These are phyloP conservation scores for Phytophthora sojae DNA, from an alignment of 352 stramenopile genomes.

Conservation along the genomic window DNA sequence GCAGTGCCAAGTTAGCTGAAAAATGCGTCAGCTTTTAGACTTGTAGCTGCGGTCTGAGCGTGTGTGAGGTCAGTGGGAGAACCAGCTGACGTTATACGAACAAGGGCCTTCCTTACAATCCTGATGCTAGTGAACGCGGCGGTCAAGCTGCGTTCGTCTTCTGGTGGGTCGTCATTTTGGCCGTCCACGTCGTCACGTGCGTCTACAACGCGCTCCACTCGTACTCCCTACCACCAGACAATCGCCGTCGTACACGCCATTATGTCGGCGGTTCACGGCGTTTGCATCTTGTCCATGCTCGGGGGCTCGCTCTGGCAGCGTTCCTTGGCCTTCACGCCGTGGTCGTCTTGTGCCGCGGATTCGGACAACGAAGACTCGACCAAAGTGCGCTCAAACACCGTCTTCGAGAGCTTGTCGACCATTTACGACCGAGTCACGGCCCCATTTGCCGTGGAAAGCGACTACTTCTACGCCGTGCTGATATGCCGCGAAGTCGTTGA, in stretches of 20 bases:
- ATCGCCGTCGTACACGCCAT: slow-evolving; percentile 26
- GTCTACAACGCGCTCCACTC: slow-evolving; percentile 18
- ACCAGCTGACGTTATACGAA: no score
- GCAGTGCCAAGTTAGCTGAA: no score
- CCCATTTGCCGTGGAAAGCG: no score
- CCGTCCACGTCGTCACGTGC: background rate
- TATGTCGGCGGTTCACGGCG: slow-evolving; percentile 23
- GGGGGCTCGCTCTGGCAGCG: slow-evolving; percentile 6
- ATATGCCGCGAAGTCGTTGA: background rate
- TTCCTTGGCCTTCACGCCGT: slow-evolving; percentile 10
- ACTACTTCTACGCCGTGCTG: background rate
- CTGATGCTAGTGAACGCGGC: no score
- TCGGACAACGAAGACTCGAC: no score
- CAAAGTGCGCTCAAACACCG: no score
- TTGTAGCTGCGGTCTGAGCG: no score
- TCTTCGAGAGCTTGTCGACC: no score
- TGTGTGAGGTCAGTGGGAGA: no score
- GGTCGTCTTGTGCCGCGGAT: background rate
- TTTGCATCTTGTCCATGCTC: slow-evolving; percentile 17
- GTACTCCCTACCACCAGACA: slow-evolving; percentile 11
- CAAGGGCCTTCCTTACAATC: no score
- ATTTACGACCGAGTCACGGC: no score
- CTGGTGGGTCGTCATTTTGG: background rate
- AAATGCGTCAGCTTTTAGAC: no score
- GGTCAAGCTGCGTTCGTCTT: background rate